Base-by-base conservation (phyloP, 352 stramenopile species). In the Phytophthora pluvialis region DNA sequence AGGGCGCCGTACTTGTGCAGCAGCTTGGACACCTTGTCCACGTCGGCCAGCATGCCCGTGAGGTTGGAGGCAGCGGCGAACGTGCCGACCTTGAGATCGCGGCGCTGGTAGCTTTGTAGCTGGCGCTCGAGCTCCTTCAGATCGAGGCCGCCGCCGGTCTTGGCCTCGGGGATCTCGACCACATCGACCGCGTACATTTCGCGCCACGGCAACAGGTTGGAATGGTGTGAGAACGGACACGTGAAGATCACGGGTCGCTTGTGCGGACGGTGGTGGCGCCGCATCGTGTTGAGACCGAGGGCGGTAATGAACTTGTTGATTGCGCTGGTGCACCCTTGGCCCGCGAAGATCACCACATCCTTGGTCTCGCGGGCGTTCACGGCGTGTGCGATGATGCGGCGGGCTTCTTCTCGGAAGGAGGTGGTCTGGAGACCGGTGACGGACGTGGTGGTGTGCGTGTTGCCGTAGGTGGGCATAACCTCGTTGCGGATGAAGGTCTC, bases 161-260 rank as follows among this genome's bases (percentile, higher is more conserved):
- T 71, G 44, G 81, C 70, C 52, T 90, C 88, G 1, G 78, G 72
- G 21, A 98, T 84, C 40, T 74, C 70, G 1, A 97, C 77, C 7
- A 98, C 83, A 28, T 97, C 83, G 4, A 79, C 86, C 15, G 60
- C 80, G 47, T 67, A 54, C 29, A 83, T 90, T 81, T 99, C 97
- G 48, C 97, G 77, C 97, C 97, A 99, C 6, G 97, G 97, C 9
- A 99, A 71, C 28, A 99, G 66, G 75, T 99, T 99, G 18, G 94
- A 98, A 72, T 99, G 98, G 73, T 99, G 98, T 67, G 98, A 97
- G 53, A 98, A 98, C 9, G 97, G 97, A 36, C 94, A 86, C n/a
- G 94, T 91, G 46, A 98, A 94, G 38, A 98, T 89, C 6, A 98
- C 86, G 0, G 94, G 85, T 0, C 57, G 86, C 69, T 62, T 70